A percentile compares a stretch with the other conserved stretches of the same genome.
phyloP scores from a whole-genome alignment of 1,284 basidiomycete species.

The Ceratobasidium sp. region DNA sequence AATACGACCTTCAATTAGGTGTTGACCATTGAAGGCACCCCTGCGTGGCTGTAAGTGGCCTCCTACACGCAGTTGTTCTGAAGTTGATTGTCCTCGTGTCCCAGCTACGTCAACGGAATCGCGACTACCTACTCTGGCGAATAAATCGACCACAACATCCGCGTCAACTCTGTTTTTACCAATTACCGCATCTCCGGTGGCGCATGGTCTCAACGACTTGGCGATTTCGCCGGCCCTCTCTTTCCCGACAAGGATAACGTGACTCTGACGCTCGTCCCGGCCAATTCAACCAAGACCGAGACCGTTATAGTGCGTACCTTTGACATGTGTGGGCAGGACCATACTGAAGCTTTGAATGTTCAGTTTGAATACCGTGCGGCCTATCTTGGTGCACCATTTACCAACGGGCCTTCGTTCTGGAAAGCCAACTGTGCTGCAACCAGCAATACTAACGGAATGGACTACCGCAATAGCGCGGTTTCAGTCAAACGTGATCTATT shows the following conservation, averaged over 20 bases:
- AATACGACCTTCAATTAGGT: not conserved
- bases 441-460: slow-evolving; percentile 66
- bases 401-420: slow-evolving; percentile 67
- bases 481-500: not conserved
- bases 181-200: slow-evolving; percentile 44
- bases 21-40: slow-evolving; percentile 20
- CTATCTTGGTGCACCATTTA: slow-evolving; percentile 65
- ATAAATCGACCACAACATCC: slow-evolving; percentile 47
- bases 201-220: slow-evolving; percentile 63
- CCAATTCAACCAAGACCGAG: slow-evolving; percentile 61
- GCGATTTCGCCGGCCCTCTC: slow-evolving; percentile 66
- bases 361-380: slow-evolving; percentile 58
- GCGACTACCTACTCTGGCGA: slow-evolving; percentile 46
- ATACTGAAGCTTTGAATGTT: not conserved
- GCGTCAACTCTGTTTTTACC: slow-evolving; percentile 47
- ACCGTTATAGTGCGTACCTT: slow-evolving; percentile 57
- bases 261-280: slow-evolving; percentile 61
- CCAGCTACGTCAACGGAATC: slow-evolving; percentile 46
- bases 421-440: slow-evolving; percentile 68
- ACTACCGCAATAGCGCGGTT: slow-evolving; percentile 54
- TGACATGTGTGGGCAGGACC: not conserved
- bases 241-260: slow-evolving; percentile 62
- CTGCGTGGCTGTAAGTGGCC: slow-evolving; percentile 23
- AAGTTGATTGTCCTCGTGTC: not conserved
- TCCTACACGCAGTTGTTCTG: not conserved